These are phyloP conservation scores for Boletus sensibilis DNA, from an alignment of 768 basidiomycete species.

Conservation along the genomic window DNA sequence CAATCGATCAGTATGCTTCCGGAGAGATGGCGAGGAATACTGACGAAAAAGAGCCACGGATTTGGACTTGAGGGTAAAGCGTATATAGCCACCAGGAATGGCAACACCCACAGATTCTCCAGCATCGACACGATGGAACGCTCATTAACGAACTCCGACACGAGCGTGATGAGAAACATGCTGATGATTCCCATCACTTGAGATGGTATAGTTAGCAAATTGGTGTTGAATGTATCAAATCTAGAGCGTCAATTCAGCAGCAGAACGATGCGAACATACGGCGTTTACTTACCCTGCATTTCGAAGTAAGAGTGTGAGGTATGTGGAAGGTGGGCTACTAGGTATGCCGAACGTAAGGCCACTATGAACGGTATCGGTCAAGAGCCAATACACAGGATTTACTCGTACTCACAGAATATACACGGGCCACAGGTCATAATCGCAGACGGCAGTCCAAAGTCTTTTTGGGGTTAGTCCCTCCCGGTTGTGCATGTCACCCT, in stretches of 20 bases:
- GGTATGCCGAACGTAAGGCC: slow-evolving; percentile 56
- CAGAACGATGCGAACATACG: background rate
- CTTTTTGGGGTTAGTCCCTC: slow-evolving; percentile 51
- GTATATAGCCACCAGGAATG: slow-evolving; percentile 58
- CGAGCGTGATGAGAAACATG: slow-evolving; percentile 48
- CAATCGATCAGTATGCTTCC: background rate
- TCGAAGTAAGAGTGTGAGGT: slow-evolving; percentile 58
- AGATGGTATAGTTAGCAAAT: slow-evolving; percentile 59
- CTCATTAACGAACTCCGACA: slow-evolving; percentile 54
- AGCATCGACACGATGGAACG: slow-evolving; percentile 53
- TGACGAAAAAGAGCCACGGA: slow-evolving; percentile 53
- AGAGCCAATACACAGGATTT: background rate
- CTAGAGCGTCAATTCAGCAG: slow-evolving; percentile 27
- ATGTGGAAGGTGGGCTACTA: slow-evolving; percentile 45
- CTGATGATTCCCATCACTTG: slow-evolving; percentile 50
- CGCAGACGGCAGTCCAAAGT: slow-evolving; percentile 53
- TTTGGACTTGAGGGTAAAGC: slow-evolving; percentile 47
- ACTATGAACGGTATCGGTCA: slow-evolving; percentile 23
- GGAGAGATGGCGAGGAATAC: slow-evolving; percentile 8
- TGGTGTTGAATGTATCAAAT: slow-evolving; percentile 59
- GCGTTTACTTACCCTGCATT: slow-evolving; percentile 43
- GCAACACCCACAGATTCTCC: slow-evolving; percentile 58
- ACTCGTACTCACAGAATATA: slow-evolving; percentile 44
- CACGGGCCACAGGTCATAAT: slow-evolving; percentile 67
- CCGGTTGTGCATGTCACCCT: slow-evolving; percentile 65